Base-by-base conservation (phyloP, 441 rosid genomes). In the Capsella rubella region DNA sequence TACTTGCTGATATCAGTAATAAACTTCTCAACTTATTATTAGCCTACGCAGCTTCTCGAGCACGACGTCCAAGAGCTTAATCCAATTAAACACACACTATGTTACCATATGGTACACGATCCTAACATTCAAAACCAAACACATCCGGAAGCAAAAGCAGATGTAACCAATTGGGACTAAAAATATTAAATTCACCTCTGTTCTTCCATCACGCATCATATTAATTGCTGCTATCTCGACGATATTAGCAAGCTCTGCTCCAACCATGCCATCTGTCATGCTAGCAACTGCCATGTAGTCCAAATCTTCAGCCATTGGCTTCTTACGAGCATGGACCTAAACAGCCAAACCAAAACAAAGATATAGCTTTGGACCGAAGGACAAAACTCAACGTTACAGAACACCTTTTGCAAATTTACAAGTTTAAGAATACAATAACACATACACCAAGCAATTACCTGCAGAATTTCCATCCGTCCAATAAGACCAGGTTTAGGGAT, bases 261-360 rank as follows among this genome's bases (percentile, higher is more conserved):
- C 98, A 82, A 94, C 98, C 98, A 94, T 94, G 73, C 97, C 97
- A 74, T 91, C 96, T 25, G 96, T 90, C 88, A 90, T 85, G 73
- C 95, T 83, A 73, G 97, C 96, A 77, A 94, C 95, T 73, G 97
- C 97, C 91, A 83, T 73, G 71, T 89, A 90, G 86, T 91, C 98
- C 72, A 94, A 87, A 91, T 94, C 96, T 65, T 89, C 90, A 58
- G 96, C 96, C 95, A 94, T 91, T 16, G 98, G 93, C 82, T 94
- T 94, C 81, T 87, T 91, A 42, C 95, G 90, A 78, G 96, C 97
- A 87, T 94, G 98, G 77, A 94, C 98, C 97, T 91, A 69, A 45
- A 6, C 55, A 78, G 60, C 3, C 57, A 49, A 31, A 46, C 28
- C 52, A 0, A 61, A 77, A 46, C 3, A 40, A n/a, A 21, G 16